phyloP scores from a whole-genome alignment of 83 land plant genomes.

The Picea mariana region DNA sequence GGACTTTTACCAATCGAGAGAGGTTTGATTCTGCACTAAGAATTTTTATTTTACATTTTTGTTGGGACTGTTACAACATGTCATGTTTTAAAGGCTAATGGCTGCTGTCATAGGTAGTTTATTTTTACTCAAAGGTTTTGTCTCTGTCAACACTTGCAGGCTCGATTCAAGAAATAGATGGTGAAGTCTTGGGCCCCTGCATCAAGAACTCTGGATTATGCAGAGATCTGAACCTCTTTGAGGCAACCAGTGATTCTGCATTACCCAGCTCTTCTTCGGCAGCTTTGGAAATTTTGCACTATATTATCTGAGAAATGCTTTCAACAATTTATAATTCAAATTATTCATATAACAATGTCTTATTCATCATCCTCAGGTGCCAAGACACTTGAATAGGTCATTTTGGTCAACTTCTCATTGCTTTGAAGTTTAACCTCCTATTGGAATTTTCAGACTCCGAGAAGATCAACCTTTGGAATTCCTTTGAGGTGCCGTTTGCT shows the following conservation, averaged over 20 bases:
- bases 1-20: conserved; percentile 17
- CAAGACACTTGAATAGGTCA: background rate
- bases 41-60: background rate
- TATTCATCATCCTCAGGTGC: background rate
- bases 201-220: too few species aligned
- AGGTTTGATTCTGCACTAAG: background rate
- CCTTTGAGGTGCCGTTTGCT: conserved; percentile 6
- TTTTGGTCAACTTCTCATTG: background rate
- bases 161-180: background rate
- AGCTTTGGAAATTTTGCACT: conserved; percentile 6
- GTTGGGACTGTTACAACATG: background rate
- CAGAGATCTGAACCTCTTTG: too few species aligned
- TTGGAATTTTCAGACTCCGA: background rate
- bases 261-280: background rate
- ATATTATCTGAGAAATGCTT: background rate
- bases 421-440: background rate
- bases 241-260: background rate
- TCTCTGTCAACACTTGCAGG: background rate
- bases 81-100: background rate
- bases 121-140: background rate
- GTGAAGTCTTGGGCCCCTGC: background rate
- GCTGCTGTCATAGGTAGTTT: background rate
- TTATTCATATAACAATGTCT: conserved; percentile 11
- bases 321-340: too few species aligned
- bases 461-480: background rate